These are phyloP conservation scores for Discostella stelligeroides DNA, from an alignment of 108 stramenopile species.

Conservation along the genomic window DNA sequence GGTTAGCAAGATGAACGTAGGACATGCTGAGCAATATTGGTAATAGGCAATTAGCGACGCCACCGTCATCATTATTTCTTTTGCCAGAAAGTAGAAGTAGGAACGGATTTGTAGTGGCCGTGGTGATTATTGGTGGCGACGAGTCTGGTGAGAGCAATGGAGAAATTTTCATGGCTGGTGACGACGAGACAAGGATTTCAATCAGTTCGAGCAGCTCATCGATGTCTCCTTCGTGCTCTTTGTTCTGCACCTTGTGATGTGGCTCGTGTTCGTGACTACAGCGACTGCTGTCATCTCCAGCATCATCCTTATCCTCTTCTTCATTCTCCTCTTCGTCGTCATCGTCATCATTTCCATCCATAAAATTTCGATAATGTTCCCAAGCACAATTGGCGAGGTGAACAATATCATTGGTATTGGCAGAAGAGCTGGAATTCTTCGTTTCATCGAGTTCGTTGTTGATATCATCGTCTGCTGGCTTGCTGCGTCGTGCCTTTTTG, in stretches of 20 bases:
- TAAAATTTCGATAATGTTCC: background rate
- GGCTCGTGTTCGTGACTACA: background rate
- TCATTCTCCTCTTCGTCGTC: too few relatives aligned
- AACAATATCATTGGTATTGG: too few relatives aligned
- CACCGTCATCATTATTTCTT: background rate
- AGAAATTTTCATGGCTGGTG: background rate
- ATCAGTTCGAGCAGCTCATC: background rate
- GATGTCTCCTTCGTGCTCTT: background rate
- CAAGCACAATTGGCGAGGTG: background rate
- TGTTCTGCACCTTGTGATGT: too few relatives aligned
- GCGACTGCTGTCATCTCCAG: too few relatives aligned
- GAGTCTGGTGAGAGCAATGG: background rate
- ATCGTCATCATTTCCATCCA: background rate
- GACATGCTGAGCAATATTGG: background rate
- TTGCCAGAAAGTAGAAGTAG: background rate
- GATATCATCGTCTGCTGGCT: too few relatives aligned
- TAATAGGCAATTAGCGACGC: background rate
- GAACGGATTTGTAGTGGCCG: background rate
- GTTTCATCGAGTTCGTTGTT: too few relatives aligned
- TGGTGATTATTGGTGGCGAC: too few relatives aligned
- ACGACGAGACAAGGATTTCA: background rate
- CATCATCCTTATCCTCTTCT: too few relatives aligned
- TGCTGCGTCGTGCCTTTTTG: too few relatives aligned
- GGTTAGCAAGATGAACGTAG: background rate
- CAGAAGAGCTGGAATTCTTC: too few relatives aligned